These are phyloP conservation scores for Globisporangium camurandrum DNA, from an alignment of 352 stramenopile species.

Conservation along the genomic window DNA sequence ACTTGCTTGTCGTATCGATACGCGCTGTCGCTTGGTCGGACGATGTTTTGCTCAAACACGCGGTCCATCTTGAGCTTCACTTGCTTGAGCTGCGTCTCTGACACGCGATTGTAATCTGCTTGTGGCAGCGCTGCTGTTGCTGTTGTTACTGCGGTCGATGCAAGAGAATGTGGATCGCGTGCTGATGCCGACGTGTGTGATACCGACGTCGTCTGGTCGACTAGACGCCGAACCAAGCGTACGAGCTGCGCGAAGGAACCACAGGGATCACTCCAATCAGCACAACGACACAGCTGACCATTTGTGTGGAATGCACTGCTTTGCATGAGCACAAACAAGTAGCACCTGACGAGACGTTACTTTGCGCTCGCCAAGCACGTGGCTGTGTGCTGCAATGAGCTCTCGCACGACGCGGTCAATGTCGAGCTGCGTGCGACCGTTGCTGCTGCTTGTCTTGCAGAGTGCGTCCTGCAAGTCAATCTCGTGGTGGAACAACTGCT, in stretches of 20 bases:
- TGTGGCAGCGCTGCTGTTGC: conserved; percentile 25
- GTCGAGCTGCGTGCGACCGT: background rate
- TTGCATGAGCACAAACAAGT: background rate
- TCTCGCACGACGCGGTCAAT: conserved; percentile 28
- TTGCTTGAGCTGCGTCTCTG: conserved; percentile 56
- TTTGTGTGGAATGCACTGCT: too few species aligned
- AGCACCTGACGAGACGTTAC: conserved; percentile 38
- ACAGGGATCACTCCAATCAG: background rate
- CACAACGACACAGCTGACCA: too few species aligned
- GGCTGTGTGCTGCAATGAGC: conserved; percentile 29
- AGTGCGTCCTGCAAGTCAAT: conserved; percentile 34
- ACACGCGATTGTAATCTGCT: conserved; percentile 76
- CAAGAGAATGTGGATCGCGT: conserved; percentile 1
- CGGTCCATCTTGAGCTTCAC: conserved; percentile 69
- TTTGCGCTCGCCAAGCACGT: conserved; percentile 29
- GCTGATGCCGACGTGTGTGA: background rate
- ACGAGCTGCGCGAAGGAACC: conserved; percentile 21
- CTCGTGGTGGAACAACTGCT: conserved; percentile 52
- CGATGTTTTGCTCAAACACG: conserved; percentile 54
- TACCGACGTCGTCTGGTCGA: conserved; percentile 14
- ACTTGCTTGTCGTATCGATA: conserved; percentile 73
- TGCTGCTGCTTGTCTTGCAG: too few species aligned
- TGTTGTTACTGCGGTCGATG: too few species aligned
- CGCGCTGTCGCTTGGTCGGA: conserved; percentile 39
- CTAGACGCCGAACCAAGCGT: conserved; percentile 37